These are phyloP conservation scores for Hypocreales sp. DNA, from an alignment of 2,329 filamentous ascomycete genomes.

Conservation along the genomic window DNA sequence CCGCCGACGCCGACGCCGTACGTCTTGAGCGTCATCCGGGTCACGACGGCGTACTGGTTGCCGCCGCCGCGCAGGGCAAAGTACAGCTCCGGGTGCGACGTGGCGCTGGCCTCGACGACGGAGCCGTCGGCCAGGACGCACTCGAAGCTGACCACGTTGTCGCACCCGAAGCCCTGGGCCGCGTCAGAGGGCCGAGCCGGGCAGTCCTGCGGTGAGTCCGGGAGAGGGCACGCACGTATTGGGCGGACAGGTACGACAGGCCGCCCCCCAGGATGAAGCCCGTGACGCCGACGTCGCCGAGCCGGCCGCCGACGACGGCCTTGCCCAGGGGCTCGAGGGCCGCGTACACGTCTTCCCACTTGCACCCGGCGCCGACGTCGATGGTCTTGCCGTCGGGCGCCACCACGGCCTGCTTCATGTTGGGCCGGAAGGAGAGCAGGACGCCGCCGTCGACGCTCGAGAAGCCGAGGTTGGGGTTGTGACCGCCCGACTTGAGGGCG, in stretches of 20 bases:
- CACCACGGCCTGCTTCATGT: slow-evolving; percentile 1
- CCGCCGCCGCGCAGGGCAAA: slow-evolving; percentile 37
- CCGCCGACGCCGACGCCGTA: slow-evolving; percentile 22
- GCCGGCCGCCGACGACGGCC: slow-evolving; percentile 26
- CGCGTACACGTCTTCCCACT: slow-evolving; percentile 24
- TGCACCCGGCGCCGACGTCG: slow-evolving; percentile 27
- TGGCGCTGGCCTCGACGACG: slow-evolving; percentile 27
- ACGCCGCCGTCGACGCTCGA: slow-evolving; percentile 33
- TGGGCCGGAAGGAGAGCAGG: slow-evolving; percentile 17
- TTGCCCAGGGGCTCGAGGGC: slow-evolving; percentile 25
- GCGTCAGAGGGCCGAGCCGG: no score
- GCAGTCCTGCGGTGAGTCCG: not conserved
- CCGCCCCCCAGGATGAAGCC: slow-evolving; percentile 37
- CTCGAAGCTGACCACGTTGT: slow-evolving; percentile 26
- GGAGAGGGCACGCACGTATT: slow-evolving; percentile 30
- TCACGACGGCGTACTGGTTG: slow-evolving; percentile 39
- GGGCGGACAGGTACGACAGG: slow-evolving; percentile 32
- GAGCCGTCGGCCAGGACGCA: slow-evolving; percentile 35
- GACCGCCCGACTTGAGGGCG: slow-evolving; percentile 40
- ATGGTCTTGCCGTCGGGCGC: slow-evolving; percentile 20
- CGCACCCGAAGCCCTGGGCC: slow-evolving; percentile 2
- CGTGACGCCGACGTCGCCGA: slow-evolving; percentile 30
- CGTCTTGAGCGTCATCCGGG: slow-evolving; percentile 25
- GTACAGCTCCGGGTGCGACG: slow-evolving; percentile 31
- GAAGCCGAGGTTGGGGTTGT: slow-evolving; percentile 37